Evolutionary conservation across 176 grass and related monocot species (phyloP), one percentile per base, ranked within the genome.

Genomic region (Zoysia japonica): DNA sequence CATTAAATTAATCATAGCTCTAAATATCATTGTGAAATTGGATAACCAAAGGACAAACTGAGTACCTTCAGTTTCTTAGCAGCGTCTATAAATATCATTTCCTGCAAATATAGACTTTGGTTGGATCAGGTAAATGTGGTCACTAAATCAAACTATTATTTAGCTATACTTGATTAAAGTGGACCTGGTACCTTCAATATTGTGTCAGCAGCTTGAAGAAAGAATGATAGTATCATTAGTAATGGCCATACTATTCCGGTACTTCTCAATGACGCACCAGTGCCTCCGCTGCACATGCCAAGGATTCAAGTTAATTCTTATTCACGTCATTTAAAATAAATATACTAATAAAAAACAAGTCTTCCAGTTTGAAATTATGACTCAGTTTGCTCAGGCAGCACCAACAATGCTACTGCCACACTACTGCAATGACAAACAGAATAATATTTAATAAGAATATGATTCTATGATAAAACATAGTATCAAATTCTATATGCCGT

Each of bases 191-290:
- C 96, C 92, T 99, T 99, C 81, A 95, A 80, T 70, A 99, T 70
- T 11, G 96, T 89, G 81, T 99, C 96, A 49, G 92, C 90, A 70
- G 96, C 96, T 93, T 99, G 96, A 17, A 99, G 74, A 75, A 99
- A 88, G 86, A 99, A 99, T 47, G 92, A 99, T 59, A 77, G 69
- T 76, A 96, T 96, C 96, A 99, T 99, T 46, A 99, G 65, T 59
- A 99, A 64, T 77, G 96, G 78, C 92, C 96, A 99, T 68, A 96
- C 74, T 45, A 93, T 82, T 80, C 92, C 96, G 76, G 92, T 83
- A 88, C 85, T 80, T 91, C 86, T 85, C 39, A 99, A 67, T 77
- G 96, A 93, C 68, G 82, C 71, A 71, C 93, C 81, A 67, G 83
- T 77, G 87, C 88, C 82, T 83, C 96, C 96, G 89, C 92, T 99